phyloP scores from a whole-genome alignment of 192 early-diverging fungal genomes.

The Gonapodya sp. region DNA sequence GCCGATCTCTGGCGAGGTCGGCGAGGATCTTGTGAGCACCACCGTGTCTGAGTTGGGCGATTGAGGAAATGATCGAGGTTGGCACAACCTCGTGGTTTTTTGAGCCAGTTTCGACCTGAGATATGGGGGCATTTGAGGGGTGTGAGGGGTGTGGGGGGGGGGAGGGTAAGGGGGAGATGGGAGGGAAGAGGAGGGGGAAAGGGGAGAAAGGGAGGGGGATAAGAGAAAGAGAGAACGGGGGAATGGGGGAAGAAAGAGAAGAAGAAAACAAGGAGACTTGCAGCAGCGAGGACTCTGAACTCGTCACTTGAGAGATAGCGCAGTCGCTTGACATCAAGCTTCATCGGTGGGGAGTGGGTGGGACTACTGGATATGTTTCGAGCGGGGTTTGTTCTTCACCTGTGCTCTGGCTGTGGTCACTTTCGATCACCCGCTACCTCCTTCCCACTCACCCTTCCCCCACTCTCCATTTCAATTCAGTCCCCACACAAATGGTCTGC shows the following conservation, averaged over 20 bases:
- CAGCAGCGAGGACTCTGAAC: slow-evolving; percentile 92
- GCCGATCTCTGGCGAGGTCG: slow-evolving; percentile 80
- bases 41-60: slow-evolving; percentile 80
- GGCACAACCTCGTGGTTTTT: slow-evolving; percentile 99
- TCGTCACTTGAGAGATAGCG: slow-evolving; percentile 90
- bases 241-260: not conserved
- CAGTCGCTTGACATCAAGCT: slow-evolving; percentile 85
- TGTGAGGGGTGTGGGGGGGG: not conserved
- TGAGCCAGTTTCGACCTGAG: slow-evolving; percentile 85
- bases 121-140: not conserved
- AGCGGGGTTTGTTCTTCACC: too few relatives aligned
- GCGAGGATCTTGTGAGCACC: slow-evolving; percentile 75
- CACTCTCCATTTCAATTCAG: too few relatives aligned
- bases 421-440: too few relatives aligned
- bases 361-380: too few relatives aligned
- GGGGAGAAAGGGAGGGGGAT: not conserved
- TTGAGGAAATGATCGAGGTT: slow-evolving; percentile 79
- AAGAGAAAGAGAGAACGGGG: not conserved
- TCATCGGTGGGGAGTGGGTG: slow-evolving; percentile 47
- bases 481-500: too few relatives aligned
- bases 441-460: too few relatives aligned
- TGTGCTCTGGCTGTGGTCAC: too few relatives aligned
- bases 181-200: not conserved
- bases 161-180: not conserved
- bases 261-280: slow-evolving; percentile 29